These are phyloP conservation scores for Theobroma cacao DNA, from an alignment of 345 rosid species.

Conservation along the genomic window DNA sequence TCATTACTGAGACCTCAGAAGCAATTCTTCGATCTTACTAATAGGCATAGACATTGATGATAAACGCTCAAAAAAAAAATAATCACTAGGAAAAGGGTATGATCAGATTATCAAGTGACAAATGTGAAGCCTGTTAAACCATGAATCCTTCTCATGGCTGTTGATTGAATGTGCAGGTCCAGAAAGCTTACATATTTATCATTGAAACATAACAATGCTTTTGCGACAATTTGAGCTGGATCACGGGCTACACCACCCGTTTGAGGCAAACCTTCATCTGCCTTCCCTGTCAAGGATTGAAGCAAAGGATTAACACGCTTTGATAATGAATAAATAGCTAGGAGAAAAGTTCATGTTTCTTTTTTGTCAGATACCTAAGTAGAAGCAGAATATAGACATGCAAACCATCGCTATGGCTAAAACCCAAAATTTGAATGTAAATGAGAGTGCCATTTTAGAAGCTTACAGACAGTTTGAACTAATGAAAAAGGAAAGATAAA, in stretches of 20 bases:
- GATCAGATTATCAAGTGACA: neutral
- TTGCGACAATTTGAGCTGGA: conserved; percentile 56
- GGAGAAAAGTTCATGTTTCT: neutral
- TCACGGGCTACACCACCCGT: conserved; percentile 25
- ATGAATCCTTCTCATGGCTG: neutral
- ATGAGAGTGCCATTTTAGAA: conserved; percentile 44
- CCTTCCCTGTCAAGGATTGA: conserved; percentile 38
- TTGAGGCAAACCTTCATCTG: conserved; percentile 31
- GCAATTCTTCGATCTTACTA: neutral
- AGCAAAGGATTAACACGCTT: neutral
- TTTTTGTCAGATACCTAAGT: conserved; percentile 28
- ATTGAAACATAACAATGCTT: conserved; percentile 77
- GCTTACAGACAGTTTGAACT: conserved; percentile 13
- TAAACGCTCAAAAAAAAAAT: neutral
- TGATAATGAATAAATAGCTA: neutral
- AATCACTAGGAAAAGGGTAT: neutral
- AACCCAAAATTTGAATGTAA: conserved; percentile 21
- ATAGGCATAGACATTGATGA: neutral
- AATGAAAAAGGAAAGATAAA: conserved; percentile 12
- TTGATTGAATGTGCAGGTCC: neutral
- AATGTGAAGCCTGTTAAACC: neutral
- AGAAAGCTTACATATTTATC: conserved; percentile 49
- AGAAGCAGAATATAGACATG: conserved; percentile 32
- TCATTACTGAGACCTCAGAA: neutral
- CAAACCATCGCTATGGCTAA: conserved; percentile 26